Conservation (phyloP, 305 asterid species). For the Solanum hybrid region DNA sequence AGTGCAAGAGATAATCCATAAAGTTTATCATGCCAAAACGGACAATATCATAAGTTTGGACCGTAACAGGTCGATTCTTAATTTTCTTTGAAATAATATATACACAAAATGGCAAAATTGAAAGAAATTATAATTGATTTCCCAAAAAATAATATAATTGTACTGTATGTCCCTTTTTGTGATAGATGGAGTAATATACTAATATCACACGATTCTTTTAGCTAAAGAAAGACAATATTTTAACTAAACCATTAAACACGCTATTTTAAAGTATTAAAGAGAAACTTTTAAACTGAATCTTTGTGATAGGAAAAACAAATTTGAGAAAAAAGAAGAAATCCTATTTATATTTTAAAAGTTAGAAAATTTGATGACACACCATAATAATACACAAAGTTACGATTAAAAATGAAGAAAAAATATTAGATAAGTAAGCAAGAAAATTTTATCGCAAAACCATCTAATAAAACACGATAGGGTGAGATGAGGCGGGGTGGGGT, state of each 20-base stretch:
- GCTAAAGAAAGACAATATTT: not conserved
- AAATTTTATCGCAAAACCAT: too few relatives aligned
- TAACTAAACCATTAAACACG: not conserved
- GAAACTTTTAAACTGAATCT: not conserved
- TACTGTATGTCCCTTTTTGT: not conserved
- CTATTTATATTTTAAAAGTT: too few relatives aligned
- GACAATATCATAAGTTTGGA: too few relatives aligned
- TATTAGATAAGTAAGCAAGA: too few relatives aligned
- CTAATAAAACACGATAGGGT: not conserved
- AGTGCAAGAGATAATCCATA: too few relatives aligned
- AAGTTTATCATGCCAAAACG: too few relatives aligned
- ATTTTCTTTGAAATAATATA: too few relatives aligned
- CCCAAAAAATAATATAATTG: not conserved
- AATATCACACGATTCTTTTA: not conserved
- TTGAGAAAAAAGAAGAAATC: not conserved
- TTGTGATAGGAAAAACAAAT: not conserved
- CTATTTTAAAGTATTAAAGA: not conserved
- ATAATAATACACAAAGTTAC: too few relatives aligned
- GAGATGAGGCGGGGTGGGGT: not conserved
- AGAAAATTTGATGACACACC: too few relatives aligned
- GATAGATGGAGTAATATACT: not conserved
- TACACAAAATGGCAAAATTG: not conserved
- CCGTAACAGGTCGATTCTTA: too few relatives aligned
- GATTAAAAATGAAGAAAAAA: too few relatives aligned
- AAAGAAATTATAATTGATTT: not conserved